Base-by-base conservation (phyloP, 148 eudicot genomes). In the Fagopyrum tataricum region DNA sequence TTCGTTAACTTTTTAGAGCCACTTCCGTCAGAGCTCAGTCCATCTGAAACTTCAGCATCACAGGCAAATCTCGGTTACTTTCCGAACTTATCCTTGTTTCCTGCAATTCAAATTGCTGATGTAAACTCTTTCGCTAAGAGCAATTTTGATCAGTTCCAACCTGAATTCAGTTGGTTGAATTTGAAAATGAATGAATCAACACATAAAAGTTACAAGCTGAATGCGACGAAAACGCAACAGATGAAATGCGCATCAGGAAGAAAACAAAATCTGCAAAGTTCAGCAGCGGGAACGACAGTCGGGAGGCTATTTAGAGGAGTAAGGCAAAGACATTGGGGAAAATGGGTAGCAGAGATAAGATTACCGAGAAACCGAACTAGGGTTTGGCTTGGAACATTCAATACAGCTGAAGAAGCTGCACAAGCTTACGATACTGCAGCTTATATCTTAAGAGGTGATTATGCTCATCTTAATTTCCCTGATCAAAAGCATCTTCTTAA, bases 251-350 rank as follows among this genome's bases (percentile, higher is more conserved):
- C 79, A 17, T 67, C 81, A 23, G 53, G 84, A 20, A 42, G 26
- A 8, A 43, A 5, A 7, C 48, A 31, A 31, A 31, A 31, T 31
- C 37, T 31, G 37, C 37, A 18, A 11, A 70, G 39, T 11, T 52
- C 75, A 14, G 17, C 26, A 0, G 23, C 26, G 24, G 52, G 51
- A 6, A 44, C 84, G 7, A 74, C 86, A 5, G 73, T 80, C 0
- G 80, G 83, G 67, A 88, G 87, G 88, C 78, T 88, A 23, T 95
- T 83, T 58, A 84, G 99, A 39, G 99, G 99, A 70, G 97, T 92
- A 37, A 84, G 99, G 76, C 97, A 95, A 73, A 84, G 99, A 78
- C 99, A 90, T 58, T 95, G 96, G 99, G 99, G 99, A 7, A 95
- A 91, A 83, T 95, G 97, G 97, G 99, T 95, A 24, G 99, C 99